Percentiles rank a stretch among this genome's conserved stretches.
Conservation (phyloP, 768 basidiomycete species). For the Panaeolus papilionaceus region DNA sequence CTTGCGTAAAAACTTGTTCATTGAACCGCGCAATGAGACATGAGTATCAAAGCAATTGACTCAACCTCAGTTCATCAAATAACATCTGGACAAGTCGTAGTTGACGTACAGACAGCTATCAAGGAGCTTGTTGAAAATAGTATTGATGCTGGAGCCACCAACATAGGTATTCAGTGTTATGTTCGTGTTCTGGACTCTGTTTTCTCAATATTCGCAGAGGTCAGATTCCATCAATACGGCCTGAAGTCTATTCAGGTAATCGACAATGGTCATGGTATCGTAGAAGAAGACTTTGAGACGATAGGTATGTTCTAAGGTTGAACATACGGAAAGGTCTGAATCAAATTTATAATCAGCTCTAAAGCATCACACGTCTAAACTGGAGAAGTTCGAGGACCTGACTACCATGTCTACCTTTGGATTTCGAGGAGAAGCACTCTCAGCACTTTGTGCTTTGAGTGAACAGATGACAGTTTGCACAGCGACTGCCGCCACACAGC, state of each 20-base stretch:
- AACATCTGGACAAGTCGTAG: conserved; percentile 93
- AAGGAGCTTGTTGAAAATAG: conserved; percentile 98
- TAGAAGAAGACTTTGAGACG: conserved; percentile 73
- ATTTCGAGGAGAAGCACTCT: conserved; percentile 95
- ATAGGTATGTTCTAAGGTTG: conserved; percentile 61
- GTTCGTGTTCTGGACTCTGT: not conserved
- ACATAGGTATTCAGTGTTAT: conserved; percentile 63
- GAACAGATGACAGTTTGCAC: conserved; percentile 76
- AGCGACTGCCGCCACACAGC: conserved; percentile 70
- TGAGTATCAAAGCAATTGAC: conserved; percentile 69
- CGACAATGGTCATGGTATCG: conserved; percentile 92
- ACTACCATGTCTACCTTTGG: conserved; percentile 82
- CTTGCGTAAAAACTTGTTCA: not conserved
- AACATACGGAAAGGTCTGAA: not conserved
- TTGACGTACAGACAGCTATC: conserved; percentile 91
- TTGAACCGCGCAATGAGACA: not conserved
- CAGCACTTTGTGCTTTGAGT: conserved; percentile 87
- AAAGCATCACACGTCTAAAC: conserved; percentile 95
- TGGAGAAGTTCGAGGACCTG: conserved; percentile 78
- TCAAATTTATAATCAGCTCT: conserved; percentile 54
- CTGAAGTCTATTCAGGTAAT: conserved; percentile 83
- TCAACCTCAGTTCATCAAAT: conserved; percentile 82
- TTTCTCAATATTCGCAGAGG: conserved; percentile 55
- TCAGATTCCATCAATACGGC: conserved; percentile 90
- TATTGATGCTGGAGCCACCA: conserved; percentile 89